Conservation (phyloP, 2,329 filamentous ascomycete species). For the Corinectria fuckeliana region DNA sequence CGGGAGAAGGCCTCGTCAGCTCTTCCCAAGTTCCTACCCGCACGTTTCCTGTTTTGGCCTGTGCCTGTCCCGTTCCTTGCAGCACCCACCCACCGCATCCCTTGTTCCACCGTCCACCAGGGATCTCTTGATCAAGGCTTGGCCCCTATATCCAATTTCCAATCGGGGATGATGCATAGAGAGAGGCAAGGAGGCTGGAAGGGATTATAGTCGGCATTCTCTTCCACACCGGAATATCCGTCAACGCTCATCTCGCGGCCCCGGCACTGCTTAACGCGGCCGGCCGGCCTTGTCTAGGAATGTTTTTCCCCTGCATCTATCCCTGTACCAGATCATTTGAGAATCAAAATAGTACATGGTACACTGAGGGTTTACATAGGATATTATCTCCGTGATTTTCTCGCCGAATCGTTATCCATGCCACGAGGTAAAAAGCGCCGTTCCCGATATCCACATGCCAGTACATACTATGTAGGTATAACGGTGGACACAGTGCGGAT, state of each 20-base stretch:
- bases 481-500: no score
- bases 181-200: not conserved
- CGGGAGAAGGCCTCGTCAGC: not conserved
- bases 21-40: not conserved
- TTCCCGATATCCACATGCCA: no score
- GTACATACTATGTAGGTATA: no score
- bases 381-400: no score
- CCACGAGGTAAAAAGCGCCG: no score
- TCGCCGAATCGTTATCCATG: no score
- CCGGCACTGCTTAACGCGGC: not conserved
- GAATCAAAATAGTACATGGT: no score
- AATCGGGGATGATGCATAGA: not conserved
- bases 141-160: not conserved
- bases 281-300: no score
- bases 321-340: no score
- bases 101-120: not conserved
- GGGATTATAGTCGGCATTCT: not conserved
- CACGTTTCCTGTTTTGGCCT: not conserved
- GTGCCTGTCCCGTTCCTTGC: not conserved
- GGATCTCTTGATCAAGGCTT: not conserved
- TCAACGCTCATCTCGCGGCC: not conserved
- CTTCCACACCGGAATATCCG: not conserved
- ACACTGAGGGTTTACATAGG: no score
- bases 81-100: not conserved
- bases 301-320: no score